phyloP scores from a whole-genome alignment of 768 basidiomycete species.

The Naganishia friedmannii region DNA sequence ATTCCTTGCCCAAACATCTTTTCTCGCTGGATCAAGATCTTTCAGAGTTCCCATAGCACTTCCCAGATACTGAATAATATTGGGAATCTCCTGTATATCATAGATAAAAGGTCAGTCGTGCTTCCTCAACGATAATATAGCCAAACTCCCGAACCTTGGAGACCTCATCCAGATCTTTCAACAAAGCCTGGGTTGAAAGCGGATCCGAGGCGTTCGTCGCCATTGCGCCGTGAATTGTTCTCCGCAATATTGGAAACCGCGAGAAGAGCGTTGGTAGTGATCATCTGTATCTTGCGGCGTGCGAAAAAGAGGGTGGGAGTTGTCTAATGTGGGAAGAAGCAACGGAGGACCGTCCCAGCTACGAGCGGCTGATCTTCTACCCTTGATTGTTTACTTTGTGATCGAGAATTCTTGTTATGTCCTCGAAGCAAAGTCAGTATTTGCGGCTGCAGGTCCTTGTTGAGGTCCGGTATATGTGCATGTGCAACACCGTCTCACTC shows the following conservation, averaged over 20 bases:
- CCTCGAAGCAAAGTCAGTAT: not conserved
- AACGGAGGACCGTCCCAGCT: too few species aligned
- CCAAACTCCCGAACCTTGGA: slow-evolving; percentile 4
- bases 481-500: too few species aligned
- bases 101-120: not conserved
- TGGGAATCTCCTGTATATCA: slow-evolving; percentile 26
- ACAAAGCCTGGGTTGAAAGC: slow-evolving; percentile 1
- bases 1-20: slow-evolving; percentile 28
- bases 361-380: not conserved
- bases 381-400: slow-evolving; percentile 16
- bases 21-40: slow-evolving; percentile 17
- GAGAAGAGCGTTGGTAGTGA: too few species aligned
- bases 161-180: slow-evolving; percentile 9
- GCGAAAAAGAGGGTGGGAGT: too few species aligned
- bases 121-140: not conserved
- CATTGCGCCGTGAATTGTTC: not conserved
- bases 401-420: slow-evolving; percentile 5
- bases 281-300: too few species aligned
- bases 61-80: slow-evolving; percentile 25
- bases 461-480: too few species aligned
- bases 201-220: not conserved
- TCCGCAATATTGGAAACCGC: too few species aligned
- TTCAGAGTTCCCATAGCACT: slow-evolving; percentile 27
- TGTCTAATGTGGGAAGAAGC: too few species aligned
- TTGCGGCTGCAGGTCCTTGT: too few species aligned